Conservation (phyloP, 1,139 yeast species). For the Zygosaccharomyces pseudobailii region DNA sequence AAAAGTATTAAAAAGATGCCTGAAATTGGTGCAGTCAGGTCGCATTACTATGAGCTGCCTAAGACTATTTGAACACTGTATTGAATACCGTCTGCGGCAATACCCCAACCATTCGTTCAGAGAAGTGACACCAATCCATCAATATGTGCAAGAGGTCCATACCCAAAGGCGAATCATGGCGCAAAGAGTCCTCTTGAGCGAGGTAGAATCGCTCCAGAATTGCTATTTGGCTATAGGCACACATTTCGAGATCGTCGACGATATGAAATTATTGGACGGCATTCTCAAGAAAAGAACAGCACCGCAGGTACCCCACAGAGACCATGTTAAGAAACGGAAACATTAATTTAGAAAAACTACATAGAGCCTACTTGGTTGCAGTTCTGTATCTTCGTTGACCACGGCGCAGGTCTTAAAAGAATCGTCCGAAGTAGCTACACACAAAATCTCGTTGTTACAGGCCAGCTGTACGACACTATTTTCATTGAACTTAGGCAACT, state of each 20-base stretch:
- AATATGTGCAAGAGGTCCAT: slow-evolving; percentile 14
- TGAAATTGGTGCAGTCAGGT: slow-evolving; percentile 33
- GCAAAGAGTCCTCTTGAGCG: slow-evolving; percentile 48
- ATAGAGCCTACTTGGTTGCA: slow-evolving; percentile 26
- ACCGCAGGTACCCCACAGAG: slow-evolving; percentile 41
- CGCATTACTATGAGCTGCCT: slow-evolving; percentile 27
- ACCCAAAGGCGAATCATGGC: slow-evolving; percentile 43
- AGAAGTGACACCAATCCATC: slow-evolving; percentile 21
- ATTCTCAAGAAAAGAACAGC: slow-evolving; percentile 49
- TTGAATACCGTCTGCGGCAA: slow-evolving; percentile 29
- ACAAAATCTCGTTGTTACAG: slow-evolving; percentile 39
- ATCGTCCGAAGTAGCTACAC: slow-evolving; percentile 64
- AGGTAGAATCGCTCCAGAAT: slow-evolving; percentile 44
- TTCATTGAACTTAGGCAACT: slow-evolving; percentile 48
- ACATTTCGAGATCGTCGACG: slow-evolving; percentile 45
- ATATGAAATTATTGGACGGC: slow-evolving; percentile 53
- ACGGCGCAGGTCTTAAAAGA: slow-evolving; percentile 39
- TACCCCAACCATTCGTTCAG: slow-evolving; percentile 34
- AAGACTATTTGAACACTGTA: slow-evolving; percentile 24
- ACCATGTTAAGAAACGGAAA: slow-evolving; percentile 8
- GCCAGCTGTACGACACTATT: slow-evolving; percentile 49
- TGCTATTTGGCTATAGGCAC: slow-evolving; percentile 39
- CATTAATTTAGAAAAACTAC: slow-evolving; percentile 12
- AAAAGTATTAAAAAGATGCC: slow-evolving; percentile 32
- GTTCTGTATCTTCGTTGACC: slow-evolving; percentile 18